Evolutionary conservation across 2,329 filamentous ascomycete species (phyloP), one percentile per base, ranked within the genome.

Genomic region (Fusarium citri): DNA sequence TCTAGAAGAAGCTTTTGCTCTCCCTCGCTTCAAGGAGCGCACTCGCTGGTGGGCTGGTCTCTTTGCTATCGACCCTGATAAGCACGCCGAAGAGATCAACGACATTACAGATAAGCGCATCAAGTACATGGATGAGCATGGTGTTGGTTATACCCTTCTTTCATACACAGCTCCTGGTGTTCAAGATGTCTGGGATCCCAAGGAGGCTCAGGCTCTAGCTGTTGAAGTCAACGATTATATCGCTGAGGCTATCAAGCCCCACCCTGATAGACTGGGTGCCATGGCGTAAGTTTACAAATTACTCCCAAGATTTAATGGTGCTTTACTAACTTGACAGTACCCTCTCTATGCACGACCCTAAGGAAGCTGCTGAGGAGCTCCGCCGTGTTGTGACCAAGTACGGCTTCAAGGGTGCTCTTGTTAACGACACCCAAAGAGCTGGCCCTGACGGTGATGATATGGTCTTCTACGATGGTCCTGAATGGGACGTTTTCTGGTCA

Each of bases 401-500:
- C 50, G 87, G 88, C n/a, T 91, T 91, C 80, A 84, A 87, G 64
- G 89, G 89, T 5, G 87, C 84, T 6, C 78, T 91, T 7, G 83
- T 91, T 47, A 89, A 89, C 72, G 87, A 90, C 74, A 87, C 84
- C 4, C 89, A 91, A 73, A 84, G 86, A 28, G 83, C 86, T 18
- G 88, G 87, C 5, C 67, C 79, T 0, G 86, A 89, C 60, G 88
- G 88, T 40, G 87, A 89, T 59, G 84, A 84, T 25, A 86, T 88
- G 81, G 80, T 91, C 75, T 91, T 90, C 79, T 91, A 91, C 78
- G 89, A 91, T 73, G 80, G 83, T 11, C 82, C 85, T 0, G 83
- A 86, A 64, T 92, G 85, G 83, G 87, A 89, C 68, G 76, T 84
- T 23, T 91, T 91, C 82, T 91, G 89, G 89, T 74, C 81, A 15